Base-by-base conservation (phyloP, 768 basidiomycete species). In the Rhodotorula paludigena region DNA sequence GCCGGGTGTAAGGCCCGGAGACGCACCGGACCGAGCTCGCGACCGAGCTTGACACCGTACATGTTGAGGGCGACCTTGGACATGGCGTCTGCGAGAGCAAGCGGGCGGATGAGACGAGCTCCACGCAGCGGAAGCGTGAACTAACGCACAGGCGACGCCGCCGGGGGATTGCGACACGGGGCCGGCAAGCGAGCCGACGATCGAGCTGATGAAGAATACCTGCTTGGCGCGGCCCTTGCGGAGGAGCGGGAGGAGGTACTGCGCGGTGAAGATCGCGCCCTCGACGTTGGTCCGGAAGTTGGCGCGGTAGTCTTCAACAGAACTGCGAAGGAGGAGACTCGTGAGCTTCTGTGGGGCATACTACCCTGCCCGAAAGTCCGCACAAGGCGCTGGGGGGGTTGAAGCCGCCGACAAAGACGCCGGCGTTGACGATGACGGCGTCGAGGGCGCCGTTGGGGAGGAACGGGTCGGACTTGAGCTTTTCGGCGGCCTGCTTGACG, bases 241-340 rank as follows among this genome's bases (percentile, higher is more conserved):
- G 47, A 82, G 73, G 30, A 82, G 76, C 18, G 81, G 81, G 12
- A 82, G 76, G 76, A 82, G 80, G 8, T 73, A 73, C 72, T 80
- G 79, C 64, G 75, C 79, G 18, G 79, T 77, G 67, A 76, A 74
- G 23, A 80, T 74, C 28, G 77, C 74, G 36, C 80, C 80, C 56
- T 79, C 49, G 51, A 79, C 77, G 73, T 82, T 82, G 38, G 75
- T 73, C 23, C 75, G 71, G 69, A 67, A 61, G 72, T 66, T 60
- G 52, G 54, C 54, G n/a, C 38, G 69, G 68, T 65, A 58, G 63
- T 69, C 48, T 21, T 57, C 48, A 18, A 45, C 15, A 12, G 39
- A 32, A 41, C 64, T 66, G 53, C 23, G 36, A 3, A 15, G 35
- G 12, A 14, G n/a, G 21, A 21, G 33, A 30, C 16, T 28, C 28